Conservation (phyloP, 176 grass and related monocot species). For the Zizania latifolia region DNA sequence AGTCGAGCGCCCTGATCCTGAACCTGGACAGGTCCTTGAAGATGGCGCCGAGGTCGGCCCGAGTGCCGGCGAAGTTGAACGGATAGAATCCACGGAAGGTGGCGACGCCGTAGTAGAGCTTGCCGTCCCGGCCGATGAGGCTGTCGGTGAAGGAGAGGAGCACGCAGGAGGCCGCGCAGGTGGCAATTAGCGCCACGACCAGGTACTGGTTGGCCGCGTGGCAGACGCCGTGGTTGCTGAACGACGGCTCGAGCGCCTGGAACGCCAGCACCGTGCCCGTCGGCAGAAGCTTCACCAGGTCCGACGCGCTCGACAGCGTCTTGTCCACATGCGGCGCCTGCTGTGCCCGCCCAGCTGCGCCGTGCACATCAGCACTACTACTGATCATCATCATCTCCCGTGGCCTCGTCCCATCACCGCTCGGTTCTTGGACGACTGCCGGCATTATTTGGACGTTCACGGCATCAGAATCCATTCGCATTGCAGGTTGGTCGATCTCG, state of each 20-base stretch:
- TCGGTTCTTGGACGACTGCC: no score
- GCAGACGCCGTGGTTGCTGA: conserved; percentile 56
- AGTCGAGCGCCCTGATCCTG: conserved; percentile 35
- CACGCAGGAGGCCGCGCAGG: conserved; percentile 32
- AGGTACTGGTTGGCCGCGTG: conserved; percentile 39
- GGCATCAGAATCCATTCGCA: no score
- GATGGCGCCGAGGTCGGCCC: background rate
- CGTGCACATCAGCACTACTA: no score
- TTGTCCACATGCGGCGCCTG: no score
- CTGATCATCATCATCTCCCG: no score
- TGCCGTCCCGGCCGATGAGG: conserved; percentile 42
- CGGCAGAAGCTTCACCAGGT: conserved; percentile 56
- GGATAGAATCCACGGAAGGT: conserved; percentile 37
- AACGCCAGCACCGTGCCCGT: conserved; percentile 56
- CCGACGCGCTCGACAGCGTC: conserved; percentile 35
- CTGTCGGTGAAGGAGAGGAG: conserved; percentile 71
- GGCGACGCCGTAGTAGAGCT: conserved; percentile 67
- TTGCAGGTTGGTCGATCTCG: no score
- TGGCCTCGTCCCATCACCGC: no score
- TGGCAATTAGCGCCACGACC: conserved; percentile 21
- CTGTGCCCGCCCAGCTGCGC: no score
- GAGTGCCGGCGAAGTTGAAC: conserved; percentile 28
- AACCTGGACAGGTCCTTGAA: conserved; percentile 29
- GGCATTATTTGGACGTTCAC: no score
- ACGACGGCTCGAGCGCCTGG: conserved; percentile 62